Evolutionary conservation across 768 basidiomycete genomes (phyloP).

Genomic region (Dacryopinax spathularia): DNA sequence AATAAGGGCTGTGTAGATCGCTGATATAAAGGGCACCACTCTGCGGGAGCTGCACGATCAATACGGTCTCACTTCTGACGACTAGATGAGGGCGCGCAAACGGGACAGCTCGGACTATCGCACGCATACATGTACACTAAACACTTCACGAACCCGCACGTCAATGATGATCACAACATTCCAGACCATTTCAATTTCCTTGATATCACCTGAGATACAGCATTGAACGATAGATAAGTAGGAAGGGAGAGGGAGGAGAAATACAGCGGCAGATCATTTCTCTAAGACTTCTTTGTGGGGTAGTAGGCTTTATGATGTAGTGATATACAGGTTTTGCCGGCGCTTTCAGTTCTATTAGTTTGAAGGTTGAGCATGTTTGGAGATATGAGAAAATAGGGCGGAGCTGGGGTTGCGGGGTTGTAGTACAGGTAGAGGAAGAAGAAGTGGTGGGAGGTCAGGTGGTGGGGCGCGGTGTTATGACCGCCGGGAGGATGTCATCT

Average conservation of each 20-base stretch:
- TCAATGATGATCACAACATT: not conserved
- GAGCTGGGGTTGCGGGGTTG: slow-evolving; percentile 1
- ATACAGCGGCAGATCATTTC: not conserved
- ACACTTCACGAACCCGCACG: not conserved
- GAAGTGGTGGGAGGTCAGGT: not conserved
- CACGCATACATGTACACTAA: not conserved
- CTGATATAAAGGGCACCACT: slow-evolving; percentile 50
- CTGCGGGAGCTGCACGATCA: slow-evolving; percentile 62
- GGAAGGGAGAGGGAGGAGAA: too few relatives aligned
- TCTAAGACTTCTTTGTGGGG: not conserved
- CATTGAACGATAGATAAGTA: not conserved
- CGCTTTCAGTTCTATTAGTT: not conserved
- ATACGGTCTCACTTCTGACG: slow-evolving; percentile 44
- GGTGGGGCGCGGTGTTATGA: not conserved
- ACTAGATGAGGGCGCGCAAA: slow-evolving; percentile 23
- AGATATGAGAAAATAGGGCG: slow-evolving; percentile 6
- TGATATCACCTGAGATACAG: slow-evolving; percentile 1
- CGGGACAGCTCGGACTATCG: not conserved
- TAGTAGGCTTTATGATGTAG: not conserved
- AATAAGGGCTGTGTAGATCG: slow-evolving; percentile 38
- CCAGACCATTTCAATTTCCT: not conserved
- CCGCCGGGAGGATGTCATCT: not conserved
- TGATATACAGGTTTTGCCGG: not conserved
- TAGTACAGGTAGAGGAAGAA: not conserved
- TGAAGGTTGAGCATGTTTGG: slow-evolving; percentile 7